Conservation (phyloP, 129 eudicot genomes). For the Flaveria brownii region DNA sequence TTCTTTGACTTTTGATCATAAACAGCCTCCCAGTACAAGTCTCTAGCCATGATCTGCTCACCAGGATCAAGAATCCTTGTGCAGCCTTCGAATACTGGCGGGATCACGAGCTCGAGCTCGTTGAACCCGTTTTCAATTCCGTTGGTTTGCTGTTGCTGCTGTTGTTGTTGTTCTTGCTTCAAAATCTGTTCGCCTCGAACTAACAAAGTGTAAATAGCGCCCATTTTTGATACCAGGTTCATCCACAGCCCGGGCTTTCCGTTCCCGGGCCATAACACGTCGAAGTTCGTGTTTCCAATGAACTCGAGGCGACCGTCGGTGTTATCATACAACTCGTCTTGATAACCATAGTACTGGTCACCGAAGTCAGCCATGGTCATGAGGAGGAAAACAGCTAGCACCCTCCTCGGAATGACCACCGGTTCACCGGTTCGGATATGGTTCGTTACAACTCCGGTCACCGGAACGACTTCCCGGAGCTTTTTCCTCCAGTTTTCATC, state of each 20-base stretch:
- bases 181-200: slow-evolving; percentile 67
- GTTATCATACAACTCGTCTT: slow-evolving; percentile 68
- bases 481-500: slow-evolving; percentile 77
- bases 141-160: neutral
- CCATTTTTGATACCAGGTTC: slow-evolving; percentile 79
- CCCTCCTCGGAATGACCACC: slow-evolving; percentile 57
- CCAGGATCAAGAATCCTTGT: slow-evolving; percentile 58
- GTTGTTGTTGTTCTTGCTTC: slow-evolving; percentile 16
- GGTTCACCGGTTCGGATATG: slow-evolving; percentile 77
- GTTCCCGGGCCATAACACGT: slow-evolving; percentile 79
- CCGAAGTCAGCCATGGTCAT: slow-evolving; percentile 97
- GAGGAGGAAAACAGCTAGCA: slow-evolving; percentile 64
- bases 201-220: slow-evolving; percentile 57
- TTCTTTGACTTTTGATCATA: slow-evolving; percentile 38
- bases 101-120: slow-evolving; percentile 66
- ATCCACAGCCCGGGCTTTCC: slow-evolving; percentile 92
- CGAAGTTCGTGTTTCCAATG: slow-evolving; percentile 46
- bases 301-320: slow-evolving; percentile 65
- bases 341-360: slow-evolving; percentile 76
- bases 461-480: slow-evolving; percentile 58
- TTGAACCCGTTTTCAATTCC: slow-evolving; percentile 21
- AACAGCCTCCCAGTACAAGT: slow-evolving; percentile 81
- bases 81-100: slow-evolving; percentile 75
- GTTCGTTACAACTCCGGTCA: slow-evolving; percentile 49
- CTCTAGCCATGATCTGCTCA: slow-evolving; percentile 65